phyloP scores from a whole-genome alignment of 2,329 filamentous ascomycete species.

The Sarocladiaceae sp. region DNA sequence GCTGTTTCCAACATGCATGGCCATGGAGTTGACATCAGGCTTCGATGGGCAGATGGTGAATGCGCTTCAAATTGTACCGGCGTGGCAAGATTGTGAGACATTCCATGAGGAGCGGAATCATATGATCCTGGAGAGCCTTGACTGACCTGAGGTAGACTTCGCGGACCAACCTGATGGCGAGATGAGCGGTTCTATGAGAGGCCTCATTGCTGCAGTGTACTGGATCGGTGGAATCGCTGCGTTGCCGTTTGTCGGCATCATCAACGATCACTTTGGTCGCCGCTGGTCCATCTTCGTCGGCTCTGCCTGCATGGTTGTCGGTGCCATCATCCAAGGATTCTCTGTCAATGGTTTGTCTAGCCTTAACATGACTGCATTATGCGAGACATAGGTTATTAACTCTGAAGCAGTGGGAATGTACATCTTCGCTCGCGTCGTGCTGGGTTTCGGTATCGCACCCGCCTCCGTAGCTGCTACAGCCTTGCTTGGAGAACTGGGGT shows the following conservation, averaged over 20 bases:
- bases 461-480: too few species aligned
- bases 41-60: conserved; percentile 42
- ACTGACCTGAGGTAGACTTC: conserved; percentile 15
- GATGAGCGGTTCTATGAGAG: conserved; percentile 35
- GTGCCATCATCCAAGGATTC: conserved; percentile 49
- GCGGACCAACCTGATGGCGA: conserved; percentile 18
- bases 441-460: conserved; percentile 52
- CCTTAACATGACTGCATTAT: neutral
- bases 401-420: conserved; percentile 41
- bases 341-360: neutral
- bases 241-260: conserved; percentile 47
- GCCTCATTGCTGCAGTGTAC: conserved; percentile 54
- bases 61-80: conserved; percentile 32
- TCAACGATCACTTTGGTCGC: conserved; percentile 49
- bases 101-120: conserved; percentile 16
- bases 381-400: too few species aligned
- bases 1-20: conserved; percentile 41
- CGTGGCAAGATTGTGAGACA: conserved; percentile 29
- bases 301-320: conserved; percentile 45
- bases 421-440: conserved; percentile 46
- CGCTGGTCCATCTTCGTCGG: conserved; percentile 49
- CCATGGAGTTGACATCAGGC: conserved; percentile 47
- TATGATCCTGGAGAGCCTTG: too few species aligned
- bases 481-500: too few species aligned
- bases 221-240: conserved; percentile 50